Evolutionary conservation across 768 basidiomycete genomes (phyloP).

Genomic region (Boletus subparvulus): DNA sequence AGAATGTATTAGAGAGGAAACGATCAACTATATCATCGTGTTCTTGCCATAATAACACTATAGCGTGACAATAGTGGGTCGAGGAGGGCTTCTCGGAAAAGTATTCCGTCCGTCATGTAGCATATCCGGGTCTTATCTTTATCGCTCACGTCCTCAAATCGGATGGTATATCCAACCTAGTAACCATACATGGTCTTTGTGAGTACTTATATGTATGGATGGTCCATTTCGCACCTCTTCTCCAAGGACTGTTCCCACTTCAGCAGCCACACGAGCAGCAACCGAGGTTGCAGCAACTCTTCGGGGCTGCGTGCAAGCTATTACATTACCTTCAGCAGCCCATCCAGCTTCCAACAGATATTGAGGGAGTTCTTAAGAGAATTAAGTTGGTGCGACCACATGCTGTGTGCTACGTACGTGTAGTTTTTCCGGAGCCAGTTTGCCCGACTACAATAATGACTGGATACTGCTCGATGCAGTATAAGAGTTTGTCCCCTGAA

Average conservation of each 20-base stretch:
- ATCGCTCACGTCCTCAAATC: slow-evolving; percentile 91
- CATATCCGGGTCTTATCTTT: slow-evolving; percentile 85
- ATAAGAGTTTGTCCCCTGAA: slow-evolving; percentile 75
- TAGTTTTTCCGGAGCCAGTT: slow-evolving; percentile 97
- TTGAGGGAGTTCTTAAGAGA: slow-evolving; percentile 81
- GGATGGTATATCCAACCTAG: slow-evolving; percentile 95
- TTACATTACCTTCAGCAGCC: slow-evolving; percentile 77
- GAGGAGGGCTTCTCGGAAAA: slow-evolving; percentile 89
- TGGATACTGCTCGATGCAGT: slow-evolving; percentile 79
- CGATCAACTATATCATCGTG: neutral
- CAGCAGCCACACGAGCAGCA: slow-evolving; percentile 86
- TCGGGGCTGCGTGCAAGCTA: slow-evolving; percentile 91
- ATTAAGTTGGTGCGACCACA: slow-evolving; percentile 1
- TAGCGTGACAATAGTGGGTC: slow-evolving; percentile 92
- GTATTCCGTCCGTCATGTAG: slow-evolving; percentile 98
- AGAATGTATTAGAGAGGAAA: neutral
- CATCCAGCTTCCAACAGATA: slow-evolving; percentile 94
- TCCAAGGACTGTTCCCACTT: slow-evolving; percentile 85
- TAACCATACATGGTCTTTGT: slow-evolving; percentile 4
- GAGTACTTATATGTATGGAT: neutral
- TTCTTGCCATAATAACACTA: slow-evolving; percentile 88
- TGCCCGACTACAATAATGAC: slow-evolving; percentile 90
- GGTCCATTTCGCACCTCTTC: slow-evolving; percentile 62
- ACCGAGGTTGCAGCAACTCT: slow-evolving; percentile 96
- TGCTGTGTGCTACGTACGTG: slow-evolving; percentile 57